Conservation (phyloP, 805 yeast species). For the Grigorovia transvaalensis region DNA sequence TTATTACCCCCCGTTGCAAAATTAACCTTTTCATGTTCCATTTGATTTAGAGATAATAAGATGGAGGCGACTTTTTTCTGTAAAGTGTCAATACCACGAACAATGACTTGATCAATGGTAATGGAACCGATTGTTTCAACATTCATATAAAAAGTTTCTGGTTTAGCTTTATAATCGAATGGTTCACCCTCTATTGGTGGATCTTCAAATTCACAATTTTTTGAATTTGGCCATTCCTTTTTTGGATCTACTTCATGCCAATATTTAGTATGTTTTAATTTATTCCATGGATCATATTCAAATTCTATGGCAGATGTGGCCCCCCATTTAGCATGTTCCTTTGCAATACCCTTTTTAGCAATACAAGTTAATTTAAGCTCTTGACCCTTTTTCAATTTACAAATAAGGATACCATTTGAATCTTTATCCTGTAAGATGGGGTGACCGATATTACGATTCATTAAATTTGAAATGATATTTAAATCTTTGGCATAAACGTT, state of each 20-base stretch:
- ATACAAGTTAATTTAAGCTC: conserved; percentile 82
- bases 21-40: conserved; percentile 31
- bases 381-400: conserved; percentile 87
- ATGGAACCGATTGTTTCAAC: conserved; percentile 89
- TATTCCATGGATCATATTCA: conserved; percentile 99
- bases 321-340: conserved; percentile 98
- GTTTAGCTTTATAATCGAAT: conserved; percentile 77
- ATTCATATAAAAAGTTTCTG: conserved; percentile 72
- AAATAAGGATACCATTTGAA: conserved; percentile 77
- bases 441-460: conserved; percentile 48
- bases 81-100: conserved; percentile 72
- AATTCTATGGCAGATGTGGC: conserved; percentile 94
- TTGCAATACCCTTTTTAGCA: conserved; percentile 94
- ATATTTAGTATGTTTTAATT: conserved; percentile 85
- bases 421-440: conserved; percentile 77
- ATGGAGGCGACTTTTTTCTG: conserved; percentile 88
- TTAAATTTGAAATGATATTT: conserved; percentile 33
- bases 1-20: conserved; percentile 27
- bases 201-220: conserved; percentile 92
- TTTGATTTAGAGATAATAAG: conserved; percentile 53
- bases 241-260: conserved; percentile 91
- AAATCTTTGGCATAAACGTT: conserved; percentile 83
- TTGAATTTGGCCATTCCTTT: conserved; percentile 86
- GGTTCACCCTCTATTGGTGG: conserved; percentile 80
- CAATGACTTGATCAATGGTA: conserved; percentile 80